phyloP scores from a whole-genome alignment of 139 green algal species.

The Desmodesmus armatus region DNA sequence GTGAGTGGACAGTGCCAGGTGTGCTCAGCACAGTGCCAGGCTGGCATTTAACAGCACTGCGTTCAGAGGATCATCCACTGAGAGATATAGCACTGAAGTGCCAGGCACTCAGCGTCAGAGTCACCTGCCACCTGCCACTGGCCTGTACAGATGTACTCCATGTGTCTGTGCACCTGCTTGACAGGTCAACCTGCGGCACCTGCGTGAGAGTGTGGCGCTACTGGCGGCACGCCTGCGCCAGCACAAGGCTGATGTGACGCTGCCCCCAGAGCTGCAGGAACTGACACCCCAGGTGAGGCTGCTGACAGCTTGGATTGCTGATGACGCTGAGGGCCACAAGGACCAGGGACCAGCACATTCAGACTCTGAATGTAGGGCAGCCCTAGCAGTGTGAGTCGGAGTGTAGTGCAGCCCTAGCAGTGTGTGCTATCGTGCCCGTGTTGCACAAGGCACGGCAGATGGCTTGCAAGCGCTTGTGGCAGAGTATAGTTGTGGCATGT shows the following conservation, averaged over 20 bases:
- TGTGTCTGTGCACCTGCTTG: too few relatives aligned
- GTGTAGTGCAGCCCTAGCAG: neutral
- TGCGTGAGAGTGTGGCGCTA: conserved; percentile 7
- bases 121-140: too few relatives aligned
- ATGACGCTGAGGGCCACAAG: neutral
- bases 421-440: neutral
- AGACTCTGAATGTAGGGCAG: neutral
- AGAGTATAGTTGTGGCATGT: too few relatives aligned
- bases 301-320: neutral
- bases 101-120: too few relatives aligned
- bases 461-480: too few relatives aligned
- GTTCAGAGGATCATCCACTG: too few relatives aligned
- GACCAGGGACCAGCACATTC: neutral
- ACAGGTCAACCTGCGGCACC: conserved; percentile 19
- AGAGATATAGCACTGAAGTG: too few relatives aligned
- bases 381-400: neutral
- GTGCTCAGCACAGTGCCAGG: too few relatives aligned
- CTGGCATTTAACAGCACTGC: too few relatives aligned
- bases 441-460: neutral
- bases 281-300: neutral
- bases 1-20: too few relatives aligned
- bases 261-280: conserved; percentile 20
- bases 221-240: conserved; percentile 13
- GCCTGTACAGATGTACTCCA: too few relatives aligned
- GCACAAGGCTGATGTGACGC: neutral